Evolutionary conservation across 768 basidiomycete genomes (phyloP), one percentile per base, ranked within the genome.

Genomic region (Psilocybe cubensis): DNA sequence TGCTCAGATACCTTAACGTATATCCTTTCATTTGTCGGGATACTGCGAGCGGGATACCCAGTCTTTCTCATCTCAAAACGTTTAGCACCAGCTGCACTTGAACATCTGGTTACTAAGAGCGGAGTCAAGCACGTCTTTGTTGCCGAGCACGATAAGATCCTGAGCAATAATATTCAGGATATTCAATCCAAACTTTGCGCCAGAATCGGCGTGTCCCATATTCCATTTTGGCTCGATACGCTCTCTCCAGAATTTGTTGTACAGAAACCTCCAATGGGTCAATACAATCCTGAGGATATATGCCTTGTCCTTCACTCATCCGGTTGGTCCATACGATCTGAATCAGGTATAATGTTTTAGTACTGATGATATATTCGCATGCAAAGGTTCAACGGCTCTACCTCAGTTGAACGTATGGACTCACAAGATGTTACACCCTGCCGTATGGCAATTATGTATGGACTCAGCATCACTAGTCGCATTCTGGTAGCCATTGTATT

Each of bases 51-150:
- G 11, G 52, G 52, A 3, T 54, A 29, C 18, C 52, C 52, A 8
- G 42, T 54, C 42, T 44, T 54, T n/a, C 52, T 54, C 29, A 44
- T 54, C n/a, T 54, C 52, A 3, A 41, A 41, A n/a, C 52, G 52
- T 23, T 2, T 23, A 25, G n/a, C 42, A 21, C 43, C 41, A 12
- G 42, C 29, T 14, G 25, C 52, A 33, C 42, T 54, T 2, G 9
- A 33, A 1, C 41, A 54, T 23, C 42, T 54, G 11, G 25, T 45
- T 3, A 21, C 18, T 1, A 54, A 44, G 35, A 54, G 52, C 27
- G 52, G 52, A 5, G 52, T 54, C 11, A 8, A 25, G 4, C 52
- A 54, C 29, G 25, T 54, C 20, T 21, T 54, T 11, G 20, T 31
- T 17, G 35, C 23, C 20, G 27, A 29, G 12, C 40, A 54, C 14